Conservation (phyloP, 495 filamentous ascomycete genomes). For the Penicillium mononematosum region DNA sequence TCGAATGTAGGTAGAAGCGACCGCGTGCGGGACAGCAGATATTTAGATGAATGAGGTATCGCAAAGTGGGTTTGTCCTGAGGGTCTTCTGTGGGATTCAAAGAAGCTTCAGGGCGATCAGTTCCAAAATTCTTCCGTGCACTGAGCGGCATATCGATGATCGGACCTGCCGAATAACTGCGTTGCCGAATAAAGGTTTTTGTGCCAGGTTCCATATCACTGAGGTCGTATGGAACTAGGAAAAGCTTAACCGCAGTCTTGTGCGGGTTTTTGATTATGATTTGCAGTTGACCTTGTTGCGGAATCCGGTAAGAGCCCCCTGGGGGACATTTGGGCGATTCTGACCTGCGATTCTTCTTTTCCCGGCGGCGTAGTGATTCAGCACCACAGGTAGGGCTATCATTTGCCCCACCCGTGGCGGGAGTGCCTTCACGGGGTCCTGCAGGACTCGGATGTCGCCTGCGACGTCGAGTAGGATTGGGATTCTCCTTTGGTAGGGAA, state of each 20-base stretch:
- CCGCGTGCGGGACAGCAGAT: conserved; percentile 85
- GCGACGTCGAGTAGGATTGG: conserved; percentile 41
- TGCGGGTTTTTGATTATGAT: conserved; percentile 97
- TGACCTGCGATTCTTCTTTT: conserved; percentile 60
- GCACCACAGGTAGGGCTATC: conserved; percentile 18
- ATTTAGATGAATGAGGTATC: conserved; percentile 92
- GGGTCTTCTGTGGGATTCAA: conserved; percentile 43
- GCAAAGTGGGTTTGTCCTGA: conserved; percentile 73
- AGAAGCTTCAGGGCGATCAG: conserved; percentile 42
- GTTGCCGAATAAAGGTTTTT: conserved; percentile 95
- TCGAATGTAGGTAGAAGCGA: conserved; percentile 87
- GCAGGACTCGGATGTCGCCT: conserved; percentile 50
- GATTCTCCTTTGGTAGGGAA: conserved; percentile 53
- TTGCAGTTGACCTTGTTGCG: conserved; percentile 91
- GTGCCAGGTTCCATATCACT: conserved; percentile 92
- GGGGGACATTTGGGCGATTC: conserved; percentile 71
- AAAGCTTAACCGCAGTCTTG: conserved; percentile 94
- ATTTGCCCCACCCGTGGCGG: conserved; percentile 13
- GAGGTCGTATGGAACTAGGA: conserved; percentile 92
- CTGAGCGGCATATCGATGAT: conserved; percentile 68
- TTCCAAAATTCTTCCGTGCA: conserved; percentile 51
- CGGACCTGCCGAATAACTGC: conserved; percentile 87
- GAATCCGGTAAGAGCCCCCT: conserved; percentile 90
- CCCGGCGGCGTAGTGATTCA: conserved; percentile 35
- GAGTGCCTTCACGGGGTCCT: conserved; percentile 21